phyloP scores from a whole-genome alignment of 2,329 filamentous ascomycete species.

The Aschersonia sp. region DNA sequence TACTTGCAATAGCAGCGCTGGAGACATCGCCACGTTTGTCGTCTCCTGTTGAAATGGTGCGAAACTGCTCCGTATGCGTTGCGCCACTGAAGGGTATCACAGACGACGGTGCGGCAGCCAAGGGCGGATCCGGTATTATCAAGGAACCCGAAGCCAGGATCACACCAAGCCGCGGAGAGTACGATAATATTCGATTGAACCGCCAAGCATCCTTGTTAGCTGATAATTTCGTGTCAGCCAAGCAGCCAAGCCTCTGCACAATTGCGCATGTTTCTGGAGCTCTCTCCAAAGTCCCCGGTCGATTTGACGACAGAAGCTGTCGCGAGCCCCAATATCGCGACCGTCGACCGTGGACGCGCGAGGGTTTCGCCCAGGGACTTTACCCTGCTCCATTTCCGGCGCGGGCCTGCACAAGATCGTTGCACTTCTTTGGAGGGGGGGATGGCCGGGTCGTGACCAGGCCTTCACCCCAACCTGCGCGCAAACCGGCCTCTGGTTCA shows the following conservation, averaged over 20 bases:
- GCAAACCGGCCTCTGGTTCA: background rate
- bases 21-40: constrained; percentile 11
- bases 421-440: no score
- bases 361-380: no score
- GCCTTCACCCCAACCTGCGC: background rate
- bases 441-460: background rate
- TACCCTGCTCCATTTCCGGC: no score
- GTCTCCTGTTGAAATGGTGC: constrained; percentile 3
- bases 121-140: background rate
- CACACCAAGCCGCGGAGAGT: background rate
- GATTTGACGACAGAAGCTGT: no score
- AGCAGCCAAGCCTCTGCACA: background rate
- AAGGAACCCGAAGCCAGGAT: background rate
- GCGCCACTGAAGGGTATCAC: constrained; percentile 1
- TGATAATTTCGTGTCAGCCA: background rate
- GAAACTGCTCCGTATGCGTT: background rate
- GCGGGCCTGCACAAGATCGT: no score
- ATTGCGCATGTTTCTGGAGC: background rate
- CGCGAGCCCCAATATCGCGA: no score
- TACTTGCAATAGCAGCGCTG: constrained; percentile 10
- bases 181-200: background rate
- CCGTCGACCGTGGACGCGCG: no score
- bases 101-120: background rate
- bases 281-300: no score
- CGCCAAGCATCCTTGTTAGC: background rate